Conservation (phyloP, 352 stramenopile species). For the Pythium scleroteichum region DNA sequence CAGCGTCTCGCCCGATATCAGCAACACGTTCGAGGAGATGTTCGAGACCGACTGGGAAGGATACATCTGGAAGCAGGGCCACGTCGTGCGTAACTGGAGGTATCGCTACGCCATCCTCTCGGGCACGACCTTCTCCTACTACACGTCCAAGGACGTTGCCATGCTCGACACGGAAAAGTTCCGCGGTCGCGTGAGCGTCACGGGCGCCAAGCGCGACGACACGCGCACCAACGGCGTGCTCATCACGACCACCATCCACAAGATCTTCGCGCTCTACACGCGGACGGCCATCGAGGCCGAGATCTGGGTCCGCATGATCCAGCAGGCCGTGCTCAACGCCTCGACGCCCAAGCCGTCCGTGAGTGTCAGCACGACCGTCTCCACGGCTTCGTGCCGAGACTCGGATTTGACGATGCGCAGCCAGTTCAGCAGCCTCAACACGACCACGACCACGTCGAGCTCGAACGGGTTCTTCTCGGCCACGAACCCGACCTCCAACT, state of each 20-base stretch:
- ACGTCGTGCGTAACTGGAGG: slow-evolving; percentile 85
- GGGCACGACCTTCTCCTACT: slow-evolving; percentile 81
- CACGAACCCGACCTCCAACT: slow-evolving; percentile 24
- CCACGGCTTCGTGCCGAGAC: slow-evolving; percentile 45
- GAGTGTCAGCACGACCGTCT: slow-evolving; percentile 47
- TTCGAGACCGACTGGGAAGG: slow-evolving; percentile 89
- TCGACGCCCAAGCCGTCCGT: slow-evolving; percentile 48
- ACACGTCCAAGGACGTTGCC: slow-evolving; percentile 78
- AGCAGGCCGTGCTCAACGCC: slow-evolving; percentile 67
- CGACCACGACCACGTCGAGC: slow-evolving; percentile 16
- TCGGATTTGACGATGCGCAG: slow-evolving; percentile 48
- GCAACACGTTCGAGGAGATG: slow-evolving; percentile 73
- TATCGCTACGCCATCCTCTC: slow-evolving; percentile 84
- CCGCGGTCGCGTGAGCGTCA: slow-evolving; percentile 78
- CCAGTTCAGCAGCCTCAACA: slow-evolving; percentile 25
- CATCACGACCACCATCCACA: slow-evolving; percentile 88
- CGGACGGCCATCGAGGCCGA: slow-evolving; percentile 78
- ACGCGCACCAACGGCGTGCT: slow-evolving; percentile 71
- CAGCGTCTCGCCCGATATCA: slow-evolving; percentile 73
- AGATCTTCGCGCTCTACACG: slow-evolving; percentile 85
- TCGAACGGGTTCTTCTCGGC: slow-evolving; percentile 13
- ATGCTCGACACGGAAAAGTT: slow-evolving; percentile 84
- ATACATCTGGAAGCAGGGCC: slow-evolving; percentile 87
- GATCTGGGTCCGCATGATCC: slow-evolving; percentile 85
- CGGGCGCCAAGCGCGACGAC: slow-evolving; percentile 64